A percentile compares a stretch with the other conserved stretches of the same genome.
phyloP scores from a whole-genome alignment of 345 rosid genomes.

The Syzygium aromaticum region DNA sequence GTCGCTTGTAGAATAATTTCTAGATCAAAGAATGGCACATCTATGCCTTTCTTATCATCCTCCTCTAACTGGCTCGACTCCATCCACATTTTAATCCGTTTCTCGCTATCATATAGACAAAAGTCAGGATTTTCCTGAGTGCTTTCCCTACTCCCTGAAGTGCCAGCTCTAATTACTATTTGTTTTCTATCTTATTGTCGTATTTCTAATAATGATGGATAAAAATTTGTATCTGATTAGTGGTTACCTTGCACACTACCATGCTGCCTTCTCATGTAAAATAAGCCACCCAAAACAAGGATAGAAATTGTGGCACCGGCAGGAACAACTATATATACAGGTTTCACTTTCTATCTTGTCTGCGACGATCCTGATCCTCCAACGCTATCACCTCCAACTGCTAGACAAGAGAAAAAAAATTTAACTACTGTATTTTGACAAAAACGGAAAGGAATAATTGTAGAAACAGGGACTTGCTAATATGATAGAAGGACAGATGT shows the following conservation, averaged over 20 bases:
- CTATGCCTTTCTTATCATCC: conserved; percentile 31
- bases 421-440: background rate
- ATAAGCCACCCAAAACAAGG: background rate
- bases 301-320: background rate
- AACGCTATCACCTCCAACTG: background rate
- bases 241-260: background rate
- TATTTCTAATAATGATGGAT: background rate
- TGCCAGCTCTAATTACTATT: background rate
- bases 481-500: background rate
- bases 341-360: background rate
- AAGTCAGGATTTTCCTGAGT: background rate
- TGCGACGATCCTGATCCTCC: background rate
- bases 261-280: background rate
- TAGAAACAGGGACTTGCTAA: background rate
- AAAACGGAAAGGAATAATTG: background rate
- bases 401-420: background rate
- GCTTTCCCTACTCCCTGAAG: conserved; percentile 9
- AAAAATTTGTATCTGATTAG: background rate
- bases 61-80: conserved; percentile 11
- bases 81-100: conserved; percentile 19
- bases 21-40: conserved; percentile 27
- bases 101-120: conserved; percentile 18
- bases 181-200: background rate
- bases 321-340: background rate
- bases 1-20: conserved; percentile 35